A percentile compares a stretch with the other conserved stretches of the same genome.
These are phyloP conservation scores for Termitomyces sp. DNA, from an alignment of 768 basidiomycete species.

Conservation along the genomic window DNA sequence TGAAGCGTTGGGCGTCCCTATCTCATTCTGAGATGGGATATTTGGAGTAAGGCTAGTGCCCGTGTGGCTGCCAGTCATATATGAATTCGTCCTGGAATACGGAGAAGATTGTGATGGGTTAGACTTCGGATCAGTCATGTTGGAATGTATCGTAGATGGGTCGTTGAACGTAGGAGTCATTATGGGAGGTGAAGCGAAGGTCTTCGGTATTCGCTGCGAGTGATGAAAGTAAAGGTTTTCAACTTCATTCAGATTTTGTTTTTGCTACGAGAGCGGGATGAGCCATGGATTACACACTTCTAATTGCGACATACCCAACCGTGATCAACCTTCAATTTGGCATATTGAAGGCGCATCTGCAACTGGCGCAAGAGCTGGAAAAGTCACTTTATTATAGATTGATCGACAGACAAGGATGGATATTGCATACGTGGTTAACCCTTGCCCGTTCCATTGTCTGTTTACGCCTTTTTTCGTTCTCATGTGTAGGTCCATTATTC, in stretches of 20 bases:
- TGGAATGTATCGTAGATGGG: constrained; percentile 15
- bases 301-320: constrained; percentile 56
- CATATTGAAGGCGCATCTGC: constrained; percentile 71
- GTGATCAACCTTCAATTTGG: constrained; percentile 72
- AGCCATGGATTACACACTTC: not conserved
- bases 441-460: constrained; percentile 50
- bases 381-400: not conserved
- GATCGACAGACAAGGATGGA: not conserved
- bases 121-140: not conserved
- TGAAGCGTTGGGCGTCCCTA: not conserved
- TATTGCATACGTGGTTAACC: constrained; percentile 45
- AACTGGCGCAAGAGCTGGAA: constrained; percentile 63
- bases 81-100: constrained; percentile 19
- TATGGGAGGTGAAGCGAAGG: constrained; percentile 17
- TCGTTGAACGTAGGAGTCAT: constrained; percentile 15
- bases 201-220: constrained; percentile 39
- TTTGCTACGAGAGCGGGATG: constrained; percentile 42
- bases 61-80: constrained; percentile 8
- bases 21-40: not conserved
- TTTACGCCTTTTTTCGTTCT: constrained; percentile 40
- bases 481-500: constrained; percentile 21
- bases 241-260: constrained; percentile 74
- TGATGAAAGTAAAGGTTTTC: constrained; percentile 80
- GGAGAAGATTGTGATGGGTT: constrained; percentile 21
- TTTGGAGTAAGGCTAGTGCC: not conserved